These are phyloP conservation scores for Thuja plicata DNA, from an alignment of 83 land plant genomes.

Conservation along the genomic window DNA sequence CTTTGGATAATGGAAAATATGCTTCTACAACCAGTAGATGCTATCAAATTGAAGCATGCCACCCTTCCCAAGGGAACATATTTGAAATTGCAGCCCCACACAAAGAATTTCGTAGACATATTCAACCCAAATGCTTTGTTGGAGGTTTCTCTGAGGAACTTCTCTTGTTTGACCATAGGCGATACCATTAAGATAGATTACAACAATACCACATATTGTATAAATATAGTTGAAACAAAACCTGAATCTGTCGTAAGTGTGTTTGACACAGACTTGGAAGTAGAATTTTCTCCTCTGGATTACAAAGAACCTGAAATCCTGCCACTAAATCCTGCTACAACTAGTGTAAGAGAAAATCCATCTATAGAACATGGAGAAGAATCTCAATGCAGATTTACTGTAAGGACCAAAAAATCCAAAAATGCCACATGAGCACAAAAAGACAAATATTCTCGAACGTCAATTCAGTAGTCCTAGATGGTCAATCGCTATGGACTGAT, in stretches of 20 bases:
- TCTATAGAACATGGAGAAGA: slow-evolving; percentile 41
- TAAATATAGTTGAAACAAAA: slow-evolving; percentile 19
- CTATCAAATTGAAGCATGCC: slow-evolving; percentile 20
- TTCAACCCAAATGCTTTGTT: slow-evolving; percentile 37
- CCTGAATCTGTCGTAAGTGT: slow-evolving; percentile 52
- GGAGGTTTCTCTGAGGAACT: slow-evolving; percentile 53
- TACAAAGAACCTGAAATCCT: slow-evolving; percentile 58
- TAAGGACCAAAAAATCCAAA: no score
- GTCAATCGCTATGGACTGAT: no score
- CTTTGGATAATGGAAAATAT: slow-evolving; percentile 45
- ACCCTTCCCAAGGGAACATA: slow-evolving; percentile 19
- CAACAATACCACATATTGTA: slow-evolving; percentile 41
- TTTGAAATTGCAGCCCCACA: slow-evolving; percentile 23
- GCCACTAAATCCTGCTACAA: neutral
- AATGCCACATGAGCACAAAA: no score
- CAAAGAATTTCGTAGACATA: slow-evolving; percentile 20
- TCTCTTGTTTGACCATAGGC: slow-evolving; percentile 66
- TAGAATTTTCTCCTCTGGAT: slow-evolving; percentile 72
- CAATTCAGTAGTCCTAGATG: no score
- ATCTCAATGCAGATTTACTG: no score
- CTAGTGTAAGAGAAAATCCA: neutral
- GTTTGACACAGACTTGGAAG: slow-evolving; percentile 74
- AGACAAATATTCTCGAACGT: no score
- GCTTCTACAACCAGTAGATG: slow-evolving; percentile 19
- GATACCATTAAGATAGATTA: slow-evolving; percentile 58